Evolutionary conservation across 345 rosid species (phyloP), one percentile per base, ranked within the genome.

Genomic region (Kernera saxatilis): DNA sequence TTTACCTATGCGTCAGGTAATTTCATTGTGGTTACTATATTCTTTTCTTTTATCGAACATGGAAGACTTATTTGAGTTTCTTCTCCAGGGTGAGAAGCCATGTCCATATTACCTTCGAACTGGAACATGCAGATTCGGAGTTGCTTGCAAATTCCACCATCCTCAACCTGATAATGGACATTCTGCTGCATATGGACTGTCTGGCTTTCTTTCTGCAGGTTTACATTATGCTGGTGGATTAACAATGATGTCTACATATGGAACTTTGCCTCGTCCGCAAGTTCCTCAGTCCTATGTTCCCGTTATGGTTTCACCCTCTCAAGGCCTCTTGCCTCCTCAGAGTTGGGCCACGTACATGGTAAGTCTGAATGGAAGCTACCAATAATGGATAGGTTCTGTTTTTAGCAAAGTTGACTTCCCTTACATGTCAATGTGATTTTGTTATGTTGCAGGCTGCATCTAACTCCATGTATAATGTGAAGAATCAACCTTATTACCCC

Each of bases 131-230:
- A 90, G 87, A 79, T 89, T 85, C 67, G 91, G 91, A 66, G 84
- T 78, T 50, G 84, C 91, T 17, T 89, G 96, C 85, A 90, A 85
- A 83, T 90, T 90, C 68, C 87, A 90, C 76, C 96, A 90, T 78
- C 96, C 96, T 30, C 91, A 84, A 71, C 93, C 90, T 77, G 76
- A 82, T 21, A 80, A 84, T 39, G 77, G 75, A 27, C 86, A 82
- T 41, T 71, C 79, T 58, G 55, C 80, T 72, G 67, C 80, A 40
- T 73, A 76, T 61, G 83, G 76, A 50, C 80, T 82, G 46, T 64
- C 92, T 77, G 51, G 68, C 54, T 67, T 79, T 58, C 82, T 87
- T 60, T 72, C 87, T 44, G 25, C 87, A n/a, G 88, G 82, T 78
- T 45, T 85, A 44, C 83, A 82, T 14, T 85, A 84, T 53, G 80